Percentiles rank a stretch among this genome's conserved stretches.
These are phyloP conservation scores for Cyberlindnera samutprakarnensis DNA, from an alignment of 805 yeast species.

Conservation along the genomic window DNA sequence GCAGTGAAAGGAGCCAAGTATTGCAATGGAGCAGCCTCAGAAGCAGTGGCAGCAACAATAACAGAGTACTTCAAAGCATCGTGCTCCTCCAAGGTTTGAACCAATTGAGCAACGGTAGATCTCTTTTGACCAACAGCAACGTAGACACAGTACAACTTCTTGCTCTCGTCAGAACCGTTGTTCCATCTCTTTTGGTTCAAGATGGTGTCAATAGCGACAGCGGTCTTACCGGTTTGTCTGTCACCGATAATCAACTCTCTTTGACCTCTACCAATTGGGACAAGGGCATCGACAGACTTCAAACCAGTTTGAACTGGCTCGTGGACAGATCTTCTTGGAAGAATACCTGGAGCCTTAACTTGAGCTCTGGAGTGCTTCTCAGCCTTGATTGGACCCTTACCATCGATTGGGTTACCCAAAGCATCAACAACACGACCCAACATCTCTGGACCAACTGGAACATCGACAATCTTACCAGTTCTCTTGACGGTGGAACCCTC, in stretches of 20 bases:
- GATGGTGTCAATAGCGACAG: slow-evolving; percentile 97
- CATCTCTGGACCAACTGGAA: slow-evolving; percentile 96
- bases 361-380: slow-evolving; percentile 88
- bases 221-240: slow-evolving; percentile 99
- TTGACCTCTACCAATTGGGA: slow-evolving; percentile 99
- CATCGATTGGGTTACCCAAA: slow-evolving; percentile 98
- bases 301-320: slow-evolving; percentile 99
- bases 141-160: slow-evolving; percentile 99
- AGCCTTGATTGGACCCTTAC: slow-evolving; percentile 96
- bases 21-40: slow-evolving; percentile 99
- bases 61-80: slow-evolving; percentile 97
- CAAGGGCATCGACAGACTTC: slow-evolving; percentile 97
- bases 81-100: slow-evolving; percentile 96
- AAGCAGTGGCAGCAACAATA: slow-evolving; percentile 99
- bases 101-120: slow-evolving; percentile 99
- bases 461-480: slow-evolving; percentile 99
- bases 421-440: slow-evolving; percentile 99
- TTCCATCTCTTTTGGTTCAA: slow-evolving; percentile 99
- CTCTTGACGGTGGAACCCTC: slow-evolving; percentile 99
- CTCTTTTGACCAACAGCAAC: slow-evolving; percentile 99
- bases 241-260: slow-evolving; percentile 99
- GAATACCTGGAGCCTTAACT: slow-evolving; percentile 99
- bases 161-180: slow-evolving; percentile 87
- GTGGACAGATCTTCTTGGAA: slow-evolving; percentile 97
- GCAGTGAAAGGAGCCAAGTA: slow-evolving; percentile 99